Base-by-base conservation (phyloP, 2,329 filamentous ascomycete genomes). In the Verruconis gallopava region DNA sequence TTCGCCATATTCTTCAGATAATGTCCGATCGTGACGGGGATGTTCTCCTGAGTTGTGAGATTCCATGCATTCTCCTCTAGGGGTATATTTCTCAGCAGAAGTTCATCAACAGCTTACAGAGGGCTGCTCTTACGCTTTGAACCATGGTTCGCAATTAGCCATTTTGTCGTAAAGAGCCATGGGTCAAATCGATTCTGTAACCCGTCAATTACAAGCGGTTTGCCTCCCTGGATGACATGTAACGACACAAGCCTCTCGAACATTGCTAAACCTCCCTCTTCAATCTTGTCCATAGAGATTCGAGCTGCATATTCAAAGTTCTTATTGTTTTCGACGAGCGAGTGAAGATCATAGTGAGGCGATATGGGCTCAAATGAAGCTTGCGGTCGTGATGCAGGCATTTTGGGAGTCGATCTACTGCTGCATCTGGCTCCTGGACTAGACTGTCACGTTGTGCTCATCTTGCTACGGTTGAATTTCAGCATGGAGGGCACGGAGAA, bases 281-380 rank as follows among this genome's bases (percentile, higher is more conserved):
- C 76, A 51, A 96, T 83, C 58, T 85, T 81, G 21, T 83, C 72
- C 48, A 76, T 81, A 4, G 81, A 80, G 25, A 96, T 81, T 38
- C 85, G 77, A 39, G 81, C 75, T 5, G 82, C 88, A 74, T 82
- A 91, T 60, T 86, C 77, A 54, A 98, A 93, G 55, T 93, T 94
- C 2, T 79, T 71, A 0, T 81, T 83, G 5, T 72, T 71, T 44
- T 91, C 79, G 13, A 96, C 84, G 1, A 96, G 68, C 1, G 66
- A 64, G 30, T 75, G 66, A 13, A 96, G 68, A 55, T 96, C 81
- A 44, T 96, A 75, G 54, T 89, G 77, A 0, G 88, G 88, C 0
- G 86, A 75, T 37, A 96, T 83, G 1, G 89, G 88, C 59, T 93
- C 85, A 60, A 96, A 96, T 40, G 86, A 85, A 13, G 86, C 85